A percentile compares a stretch with the other conserved stretches of the same genome.
Evolutionary conservation across 2,329 filamentous ascomycete species (phyloP).

Genomic region (Cladosporium colombiae): DNA sequence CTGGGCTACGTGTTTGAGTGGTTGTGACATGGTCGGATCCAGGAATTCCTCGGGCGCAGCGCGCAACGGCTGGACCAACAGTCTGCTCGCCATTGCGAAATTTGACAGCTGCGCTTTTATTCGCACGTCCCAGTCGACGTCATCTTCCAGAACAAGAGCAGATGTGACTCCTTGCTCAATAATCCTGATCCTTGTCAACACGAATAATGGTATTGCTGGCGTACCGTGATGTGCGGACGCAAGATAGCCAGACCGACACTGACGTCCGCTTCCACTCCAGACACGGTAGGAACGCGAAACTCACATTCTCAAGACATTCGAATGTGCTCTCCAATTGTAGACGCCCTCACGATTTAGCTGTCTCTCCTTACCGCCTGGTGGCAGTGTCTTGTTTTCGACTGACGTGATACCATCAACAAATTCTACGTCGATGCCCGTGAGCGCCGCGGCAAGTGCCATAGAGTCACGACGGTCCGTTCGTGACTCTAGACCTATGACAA

Average conservation of each 20-base stretch:
- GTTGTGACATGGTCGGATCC: constrained; percentile 26
- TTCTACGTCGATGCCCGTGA: constrained; percentile 48
- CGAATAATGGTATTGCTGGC: too few relatives aligned
- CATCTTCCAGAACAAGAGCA: constrained; percentile 48
- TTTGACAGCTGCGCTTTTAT: constrained; percentile 42
- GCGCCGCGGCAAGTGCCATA: constrained; percentile 50
- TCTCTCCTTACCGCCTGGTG: constrained; percentile 31
- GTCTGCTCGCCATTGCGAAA: constrained; percentile 42
- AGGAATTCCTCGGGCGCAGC: constrained; percentile 24
- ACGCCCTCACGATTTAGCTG: constrained; percentile 31
- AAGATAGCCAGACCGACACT: too few relatives aligned
- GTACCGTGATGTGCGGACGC: too few relatives aligned
- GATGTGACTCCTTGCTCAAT: constrained; percentile 40
- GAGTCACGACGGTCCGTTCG: constrained; percentile 55
- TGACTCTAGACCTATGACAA: constrained; percentile 54
- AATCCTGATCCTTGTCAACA: constrained; percentile 37
- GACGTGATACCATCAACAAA: constrained; percentile 52
- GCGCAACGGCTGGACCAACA: constrained; percentile 36
- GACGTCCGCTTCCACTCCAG: too few relatives aligned
- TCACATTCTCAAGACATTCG: constrained; percentile 30
- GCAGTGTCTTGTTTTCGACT: constrained; percentile 34
- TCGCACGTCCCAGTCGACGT: constrained; percentile 49
- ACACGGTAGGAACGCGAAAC: background rate
- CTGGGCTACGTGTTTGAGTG: constrained; percentile 6
- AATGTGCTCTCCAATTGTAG: constrained; percentile 31